phyloP scores from a whole-genome alignment of 164 flowering plant species.

The Litsea cubeba region DNA sequence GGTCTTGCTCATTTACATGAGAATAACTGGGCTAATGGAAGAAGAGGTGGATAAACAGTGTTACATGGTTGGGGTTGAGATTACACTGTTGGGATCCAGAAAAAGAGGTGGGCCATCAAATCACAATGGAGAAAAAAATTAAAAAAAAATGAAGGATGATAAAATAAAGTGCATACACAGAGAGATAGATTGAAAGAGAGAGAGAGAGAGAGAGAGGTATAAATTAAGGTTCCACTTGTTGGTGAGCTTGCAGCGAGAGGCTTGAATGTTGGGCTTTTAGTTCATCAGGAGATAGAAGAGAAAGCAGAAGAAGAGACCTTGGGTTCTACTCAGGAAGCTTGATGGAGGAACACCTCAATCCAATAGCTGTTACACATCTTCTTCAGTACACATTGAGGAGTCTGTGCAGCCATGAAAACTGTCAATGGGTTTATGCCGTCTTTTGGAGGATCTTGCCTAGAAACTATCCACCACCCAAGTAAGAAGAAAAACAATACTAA shows the following conservation, averaged over 20 bases:
- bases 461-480: conserved; percentile 98
- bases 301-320: conserved; percentile 9
- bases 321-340: neutral
- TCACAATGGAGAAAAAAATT: conserved; percentile 23
- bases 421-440: conserved; percentile 97
- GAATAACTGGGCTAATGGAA: conserved; percentile 15
- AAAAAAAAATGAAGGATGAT: conserved; percentile 10
- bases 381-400: conserved; percentile 95
- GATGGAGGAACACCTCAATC: conserved; percentile 79
- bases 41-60: conserved; percentile 8
- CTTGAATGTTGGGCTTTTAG: conserved; percentile 28
- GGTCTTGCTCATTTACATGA: neutral
- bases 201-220: conserved; percentile 23
- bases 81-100: conserved; percentile 32
- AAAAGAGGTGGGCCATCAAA: conserved; percentile 27
- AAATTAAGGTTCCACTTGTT: conserved; percentile 27
- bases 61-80: conserved; percentile 12
- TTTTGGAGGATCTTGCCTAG: conserved; percentile 98
- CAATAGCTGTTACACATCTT: conserved; percentile 84
- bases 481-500: conserved; percentile 21
- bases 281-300: conserved; percentile 19
- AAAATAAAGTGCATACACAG: conserved; percentile 10
- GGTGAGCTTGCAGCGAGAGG: conserved; percentile 35
- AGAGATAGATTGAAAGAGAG: conserved; percentile 20
- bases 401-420: conserved; percentile 71